Evolutionary conservation across 768 basidiomycete species (phyloP).

Genomic region (Epithele typhae): DNA sequence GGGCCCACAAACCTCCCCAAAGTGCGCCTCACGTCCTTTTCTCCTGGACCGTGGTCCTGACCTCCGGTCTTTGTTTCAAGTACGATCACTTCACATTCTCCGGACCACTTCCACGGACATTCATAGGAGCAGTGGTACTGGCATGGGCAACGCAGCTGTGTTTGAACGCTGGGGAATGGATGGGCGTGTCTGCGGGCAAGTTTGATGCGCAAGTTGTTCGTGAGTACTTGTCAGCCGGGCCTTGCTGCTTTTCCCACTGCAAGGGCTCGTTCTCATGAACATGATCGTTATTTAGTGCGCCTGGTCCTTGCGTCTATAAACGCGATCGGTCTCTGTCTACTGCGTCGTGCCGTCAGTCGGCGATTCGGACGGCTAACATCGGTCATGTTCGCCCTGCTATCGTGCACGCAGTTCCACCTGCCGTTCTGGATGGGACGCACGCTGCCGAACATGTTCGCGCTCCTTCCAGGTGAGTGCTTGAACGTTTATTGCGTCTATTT

Average conservation of each 20-base stretch:
- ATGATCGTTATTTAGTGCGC: conserved; percentile 51
- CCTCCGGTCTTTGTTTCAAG: too few relatives aligned
- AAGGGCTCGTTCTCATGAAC: too few relatives aligned
- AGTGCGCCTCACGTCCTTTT: conserved; percentile 36
- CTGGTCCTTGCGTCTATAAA: conserved; percentile 66
- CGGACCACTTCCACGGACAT: conserved; percentile 89
- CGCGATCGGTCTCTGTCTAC: conserved; percentile 52
- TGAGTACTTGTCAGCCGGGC: conserved; percentile 30
- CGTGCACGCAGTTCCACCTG: too few relatives aligned
- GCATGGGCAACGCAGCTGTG: conserved; percentile 53
- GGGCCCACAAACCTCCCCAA: conserved; percentile 36
- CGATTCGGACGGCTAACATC: too few relatives aligned
- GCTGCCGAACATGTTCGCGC: too few relatives aligned
- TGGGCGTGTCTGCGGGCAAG: conserved; percentile 50
- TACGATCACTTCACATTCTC: conserved; percentile 89
- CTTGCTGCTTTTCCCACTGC: not conserved
- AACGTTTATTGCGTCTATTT: too few relatives aligned
- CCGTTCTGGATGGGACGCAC: too few relatives aligned
- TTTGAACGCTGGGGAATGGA: conserved; percentile 34
- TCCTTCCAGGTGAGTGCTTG: too few relatives aligned
- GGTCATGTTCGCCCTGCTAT: too few relatives aligned
- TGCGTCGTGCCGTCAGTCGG: too few relatives aligned
- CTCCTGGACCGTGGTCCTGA: too few relatives aligned
- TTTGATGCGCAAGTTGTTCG: conserved; percentile 68
- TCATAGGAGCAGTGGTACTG: conserved; percentile 71